These are phyloP conservation scores for Calonectria pteridis DNA, from an alignment of 2,329 filamentous ascomycete species.

Conservation along the genomic window DNA sequence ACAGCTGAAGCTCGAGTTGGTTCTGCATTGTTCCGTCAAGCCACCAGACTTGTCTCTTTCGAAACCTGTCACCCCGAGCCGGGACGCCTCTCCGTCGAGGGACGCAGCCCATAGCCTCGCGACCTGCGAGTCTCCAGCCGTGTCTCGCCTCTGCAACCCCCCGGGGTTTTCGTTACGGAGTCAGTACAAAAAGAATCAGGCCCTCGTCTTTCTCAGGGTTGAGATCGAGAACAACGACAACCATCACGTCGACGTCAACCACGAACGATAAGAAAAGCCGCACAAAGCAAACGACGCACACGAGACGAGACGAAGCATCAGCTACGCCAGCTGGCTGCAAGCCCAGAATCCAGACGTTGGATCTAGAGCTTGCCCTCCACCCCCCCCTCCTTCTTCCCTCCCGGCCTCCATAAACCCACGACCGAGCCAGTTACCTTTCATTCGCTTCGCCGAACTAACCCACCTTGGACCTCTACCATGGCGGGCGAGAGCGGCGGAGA, in stretches of 20 bases:
- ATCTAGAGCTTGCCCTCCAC: neutral
- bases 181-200: slow-evolving; percentile 21
- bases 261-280: slow-evolving; percentile 5
- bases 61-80: slow-evolving; percentile 8
- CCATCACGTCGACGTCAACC: slow-evolving; percentile 1
- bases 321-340: slow-evolving; percentile 1
- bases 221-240: slow-evolving; percentile 4
- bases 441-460: neutral
- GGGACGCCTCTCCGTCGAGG: slow-evolving; percentile 6
- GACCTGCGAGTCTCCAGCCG: slow-evolving; percentile 8
- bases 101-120: slow-evolving; percentile 13
- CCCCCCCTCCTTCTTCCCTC: neutral
- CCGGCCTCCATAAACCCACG: slow-evolving; percentile 10
- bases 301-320: slow-evolving; percentile 14
- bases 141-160: slow-evolving; percentile 3
- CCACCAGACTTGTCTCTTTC: neutral
- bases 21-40: slow-evolving; percentile 10
- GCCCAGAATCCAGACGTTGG: slow-evolving; percentile 2
- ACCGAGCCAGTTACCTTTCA: slow-evolving; percentile 20
- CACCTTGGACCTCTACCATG: slow-evolving; percentile 33
- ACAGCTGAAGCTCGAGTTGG: neutral
- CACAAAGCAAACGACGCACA: neutral
- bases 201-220: slow-evolving; percentile 8
- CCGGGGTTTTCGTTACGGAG: neutral
- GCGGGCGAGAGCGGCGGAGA: slow-evolving; percentile 39